Evolutionary conservation across 441 rosid genomes (phyloP), one percentile per base, ranked within the genome.

Genomic region (Cnidoscolus chayamansa): DNA sequence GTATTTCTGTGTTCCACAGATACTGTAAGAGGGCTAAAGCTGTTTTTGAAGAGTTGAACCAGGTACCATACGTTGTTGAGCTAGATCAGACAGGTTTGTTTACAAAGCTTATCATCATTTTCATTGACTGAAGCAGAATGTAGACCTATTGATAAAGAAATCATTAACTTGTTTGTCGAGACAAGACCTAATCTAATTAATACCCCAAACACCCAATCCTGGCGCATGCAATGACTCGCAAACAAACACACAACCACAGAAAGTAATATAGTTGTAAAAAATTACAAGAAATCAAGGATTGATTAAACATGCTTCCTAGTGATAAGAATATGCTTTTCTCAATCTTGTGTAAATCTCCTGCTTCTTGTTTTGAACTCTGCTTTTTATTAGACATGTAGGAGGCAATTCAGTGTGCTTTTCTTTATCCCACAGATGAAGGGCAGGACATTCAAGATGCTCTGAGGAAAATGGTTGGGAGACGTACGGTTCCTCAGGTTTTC

Each of bases 401-500:
- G 7, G n/a, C 57, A 3, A 40, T 40, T 35, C 40, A 30, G 35
- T 10, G 49, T 55, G 20, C 13, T 68, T 71, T 32, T 6, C 15
- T 81, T 40, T 67, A 6, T 74, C 68, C 64, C 72, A 53, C 85
- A 94, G 98, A 89, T 19, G 97, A 94, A 79, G 97, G 97, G 1
- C 57, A 16, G 25, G 70, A 64, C 65, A 84, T 94, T 77, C 98
- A 92, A 81, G 82, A 77, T 81, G 97, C 94, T 50, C 11, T 90
- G 78, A 74, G 86, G 70, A 85, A 84, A 74, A 82, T 78, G 20
- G 79, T 88, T 32, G 91, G 92, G 16, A 88, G 86, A 81, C 88
- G 89, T 59, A 92, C 97, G 6, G 98, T 94, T 13, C 98, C 98
- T 2, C 98, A 94, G 68, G 97, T 94, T 58, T 94, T 94, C 84